These are phyloP conservation scores for Arachis hypogaea DNA, from an alignment of 306 rosid species.

Conservation along the genomic window DNA sequence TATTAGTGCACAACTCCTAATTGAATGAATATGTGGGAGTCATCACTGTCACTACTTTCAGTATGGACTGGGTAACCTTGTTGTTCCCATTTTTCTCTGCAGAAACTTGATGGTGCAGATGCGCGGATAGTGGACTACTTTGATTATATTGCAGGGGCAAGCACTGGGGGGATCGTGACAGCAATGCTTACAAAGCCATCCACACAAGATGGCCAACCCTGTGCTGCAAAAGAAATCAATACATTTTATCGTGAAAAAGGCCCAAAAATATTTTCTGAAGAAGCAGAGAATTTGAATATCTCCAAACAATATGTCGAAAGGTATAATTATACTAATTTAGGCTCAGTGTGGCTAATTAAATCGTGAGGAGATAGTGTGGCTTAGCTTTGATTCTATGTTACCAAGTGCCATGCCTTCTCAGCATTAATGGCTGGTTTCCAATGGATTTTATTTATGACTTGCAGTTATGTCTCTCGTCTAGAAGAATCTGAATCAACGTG, in stretches of 20 bases:
- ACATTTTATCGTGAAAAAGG: constrained; percentile 14
- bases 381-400: not conserved
- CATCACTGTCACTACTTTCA: not conserved
- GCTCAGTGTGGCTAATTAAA: not conserved
- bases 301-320: not conserved
- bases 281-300: not conserved
- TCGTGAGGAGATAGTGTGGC: not conserved
- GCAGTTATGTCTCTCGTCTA: not conserved
- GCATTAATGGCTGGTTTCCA: not conserved
- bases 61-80: no score
- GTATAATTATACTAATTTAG: not conserved
- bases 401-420: not conserved
- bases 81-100: not conserved
- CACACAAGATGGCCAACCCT: constrained; percentile 8
- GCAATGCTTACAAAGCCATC: constrained; percentile 29
- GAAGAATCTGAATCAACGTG: not conserved
- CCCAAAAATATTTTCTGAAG: constrained; percentile 27
- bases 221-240: constrained; percentile 21
- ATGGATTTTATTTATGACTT: not conserved
- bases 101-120: constrained; percentile 30
- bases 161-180: constrained; percentile 36
- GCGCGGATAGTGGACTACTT: constrained; percentile 36
- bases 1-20: not conserved
- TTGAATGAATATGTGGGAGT: not conserved
- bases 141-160: constrained; percentile 36